A percentile compares a stretch with the other conserved stretches of the same genome.
phyloP scores from a whole-genome alignment of 2,329 filamentous ascomycete genomes.

The Claviceps fusiformis region DNA sequence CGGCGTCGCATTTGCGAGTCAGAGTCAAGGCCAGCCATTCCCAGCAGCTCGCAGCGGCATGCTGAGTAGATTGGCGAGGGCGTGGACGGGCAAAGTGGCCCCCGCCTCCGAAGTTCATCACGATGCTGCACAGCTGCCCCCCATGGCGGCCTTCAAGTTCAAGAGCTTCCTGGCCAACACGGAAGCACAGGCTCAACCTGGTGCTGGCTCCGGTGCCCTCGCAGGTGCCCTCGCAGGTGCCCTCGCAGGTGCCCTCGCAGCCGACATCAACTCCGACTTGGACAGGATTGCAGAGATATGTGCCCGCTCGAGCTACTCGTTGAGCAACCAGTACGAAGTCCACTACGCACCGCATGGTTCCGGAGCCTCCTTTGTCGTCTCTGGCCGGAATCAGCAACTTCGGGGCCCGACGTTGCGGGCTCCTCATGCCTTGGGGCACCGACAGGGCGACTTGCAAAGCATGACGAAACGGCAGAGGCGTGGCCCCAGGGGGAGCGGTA shows the following conservation, averaged over 20 bases:
- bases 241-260: too few species aligned
- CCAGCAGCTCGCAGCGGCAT: conserved; percentile 23
- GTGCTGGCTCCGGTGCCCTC: too few species aligned
- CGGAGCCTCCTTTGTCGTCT: conserved; percentile 32
- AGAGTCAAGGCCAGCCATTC: too few species aligned
- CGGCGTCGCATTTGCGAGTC: conserved; percentile 20
- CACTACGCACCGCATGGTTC: conserved; percentile 50
- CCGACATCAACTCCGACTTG: conserved; percentile 42
- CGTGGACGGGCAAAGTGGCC: conserved; percentile 23
- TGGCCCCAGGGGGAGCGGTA: conserved; percentile 31
- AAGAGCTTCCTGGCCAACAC: conserved; percentile 49
- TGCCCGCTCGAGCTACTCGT: conserved; percentile 48
- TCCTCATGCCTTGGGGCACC: too few species aligned
- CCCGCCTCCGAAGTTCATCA: conserved; percentile 13
- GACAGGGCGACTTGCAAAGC: conserved; percentile 21
- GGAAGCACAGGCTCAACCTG: conserved; percentile 28
- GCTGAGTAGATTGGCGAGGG: conserved; percentile 29
- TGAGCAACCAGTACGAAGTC: conserved; percentile 55
- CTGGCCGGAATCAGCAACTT: conserved; percentile 14
- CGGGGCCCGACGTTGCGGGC: too few species aligned
- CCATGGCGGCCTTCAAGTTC: conserved; percentile 50
- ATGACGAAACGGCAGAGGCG: conserved; percentile 25
- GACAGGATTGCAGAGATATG: conserved; percentile 56
- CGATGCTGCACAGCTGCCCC: conserved; percentile 39
- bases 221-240: too few species aligned